Evolutionary conservation across 208 protist genomes (phyloP).

Genomic region (Angomonas ambiguus): DNA sequence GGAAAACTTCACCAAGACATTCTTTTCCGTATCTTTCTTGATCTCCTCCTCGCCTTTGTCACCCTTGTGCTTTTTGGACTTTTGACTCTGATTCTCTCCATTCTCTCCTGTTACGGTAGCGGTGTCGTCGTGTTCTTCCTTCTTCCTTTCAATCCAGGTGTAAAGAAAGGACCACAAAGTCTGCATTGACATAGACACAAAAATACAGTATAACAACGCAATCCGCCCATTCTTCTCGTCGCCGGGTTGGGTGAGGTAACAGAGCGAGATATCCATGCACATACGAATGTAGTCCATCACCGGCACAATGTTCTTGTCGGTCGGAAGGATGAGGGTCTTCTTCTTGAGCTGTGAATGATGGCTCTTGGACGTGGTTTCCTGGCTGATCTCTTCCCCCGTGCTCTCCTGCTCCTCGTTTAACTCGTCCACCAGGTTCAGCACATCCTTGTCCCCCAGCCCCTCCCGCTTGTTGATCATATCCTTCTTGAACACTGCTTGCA

Average conservation of each 20-base stretch:
- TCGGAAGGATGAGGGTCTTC: conserved; percentile 11
- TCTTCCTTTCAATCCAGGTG: neutral
- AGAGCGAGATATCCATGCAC: conserved; percentile 20
- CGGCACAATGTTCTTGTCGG: conserved; percentile 18
- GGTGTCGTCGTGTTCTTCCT: neutral
- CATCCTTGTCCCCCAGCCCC: neutral
- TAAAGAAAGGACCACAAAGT: conserved; percentile 3
- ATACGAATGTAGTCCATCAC: conserved; percentile 33
- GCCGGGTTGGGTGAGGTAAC: conserved; percentile 16
- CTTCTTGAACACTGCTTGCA: neutral
- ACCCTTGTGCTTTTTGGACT: neutral
- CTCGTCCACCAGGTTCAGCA: conserved; percentile 11
- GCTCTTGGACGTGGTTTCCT: neutral
- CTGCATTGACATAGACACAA: conserved; percentile 8
- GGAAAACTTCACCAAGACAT: neutral
- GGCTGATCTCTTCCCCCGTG: neutral
- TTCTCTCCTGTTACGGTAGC: neutral
- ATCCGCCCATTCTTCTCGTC: conserved; percentile 8
- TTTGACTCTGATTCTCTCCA: neutral
- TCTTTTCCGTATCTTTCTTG: neutral
- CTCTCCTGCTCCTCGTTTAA: neutral
- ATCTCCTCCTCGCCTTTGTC: neutral
- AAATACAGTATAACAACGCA: conserved; percentile 16
- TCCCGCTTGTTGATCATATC: neutral
- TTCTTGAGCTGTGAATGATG: neutral